These are phyloP conservation scores for Jatropha multifida DNA, from an alignment of 441 rosid species.

Conservation along the genomic window DNA sequence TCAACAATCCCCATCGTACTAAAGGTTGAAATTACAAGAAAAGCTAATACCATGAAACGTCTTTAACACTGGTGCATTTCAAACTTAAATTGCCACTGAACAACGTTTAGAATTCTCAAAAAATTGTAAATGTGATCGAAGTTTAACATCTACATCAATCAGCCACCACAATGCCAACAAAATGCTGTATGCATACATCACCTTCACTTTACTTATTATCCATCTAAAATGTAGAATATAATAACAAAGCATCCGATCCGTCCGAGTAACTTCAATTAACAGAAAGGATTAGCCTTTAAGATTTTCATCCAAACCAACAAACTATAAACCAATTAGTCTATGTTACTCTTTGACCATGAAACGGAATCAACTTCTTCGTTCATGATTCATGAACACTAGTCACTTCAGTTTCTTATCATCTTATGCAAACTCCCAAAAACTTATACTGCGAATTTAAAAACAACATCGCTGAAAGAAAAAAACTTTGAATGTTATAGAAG, in stretches of 20 bases:
- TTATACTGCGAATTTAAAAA: not conserved
- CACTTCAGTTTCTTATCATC: not conserved
- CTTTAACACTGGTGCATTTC: not conserved
- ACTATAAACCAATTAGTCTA: no score
- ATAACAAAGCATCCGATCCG: no score
- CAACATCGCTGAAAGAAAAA: not conserved
- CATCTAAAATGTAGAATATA: no score
- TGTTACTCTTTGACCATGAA: not conserved
- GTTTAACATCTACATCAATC: not conserved
- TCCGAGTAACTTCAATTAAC: no score
- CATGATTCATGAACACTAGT: not conserved
- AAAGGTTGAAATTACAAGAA: not conserved
- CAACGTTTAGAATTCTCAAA: not conserved
- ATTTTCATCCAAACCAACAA: not conserved
- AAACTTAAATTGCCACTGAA: not conserved
- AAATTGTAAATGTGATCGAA: not conserved
- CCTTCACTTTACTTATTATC: not conserved
- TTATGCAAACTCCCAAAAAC: not conserved
- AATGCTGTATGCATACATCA: not conserved
- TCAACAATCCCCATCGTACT: not conserved
- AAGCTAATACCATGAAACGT: not conserved
- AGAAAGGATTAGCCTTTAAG: no score
- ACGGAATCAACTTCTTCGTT: not conserved
- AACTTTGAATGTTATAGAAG: not conserved
- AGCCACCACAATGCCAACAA: not conserved